Conservation (phyloP, 2,329 filamentous ascomycete species). For the Drechslerella stenobrocha region DNA sequence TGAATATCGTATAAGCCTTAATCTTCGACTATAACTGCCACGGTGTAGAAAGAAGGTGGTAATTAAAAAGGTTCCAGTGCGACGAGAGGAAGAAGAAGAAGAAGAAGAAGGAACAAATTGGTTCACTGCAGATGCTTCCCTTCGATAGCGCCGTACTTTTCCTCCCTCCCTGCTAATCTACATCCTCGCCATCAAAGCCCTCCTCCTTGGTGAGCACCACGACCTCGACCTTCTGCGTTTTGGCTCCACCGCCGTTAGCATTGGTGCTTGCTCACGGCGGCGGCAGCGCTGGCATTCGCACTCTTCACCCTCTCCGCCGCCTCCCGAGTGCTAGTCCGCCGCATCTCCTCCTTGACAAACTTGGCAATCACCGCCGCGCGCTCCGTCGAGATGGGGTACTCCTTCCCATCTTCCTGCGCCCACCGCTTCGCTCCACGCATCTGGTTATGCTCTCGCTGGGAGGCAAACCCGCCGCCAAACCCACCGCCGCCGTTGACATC, state of each 20-base stretch:
- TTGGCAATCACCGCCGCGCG: constrained; percentile 69
- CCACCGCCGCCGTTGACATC: constrained; percentile 35
- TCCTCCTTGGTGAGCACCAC: constrained; percentile 23
- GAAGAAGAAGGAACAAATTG: background rate
- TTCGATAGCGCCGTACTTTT: background rate
- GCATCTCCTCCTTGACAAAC: constrained; percentile 65
- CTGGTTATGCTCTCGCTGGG: constrained; percentile 50
- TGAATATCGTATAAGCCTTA: no score
- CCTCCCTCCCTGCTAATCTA: constrained; percentile 13
- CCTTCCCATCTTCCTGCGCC: constrained; percentile 68
- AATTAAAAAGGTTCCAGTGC: no score
- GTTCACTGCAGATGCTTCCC: background rate
- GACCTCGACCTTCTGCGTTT: constrained; percentile 10
- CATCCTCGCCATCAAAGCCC: constrained; percentile 37
- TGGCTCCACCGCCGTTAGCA: background rate
- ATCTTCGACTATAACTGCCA: no score
- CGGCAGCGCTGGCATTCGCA: background rate
- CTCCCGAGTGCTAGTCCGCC: constrained; percentile 32
- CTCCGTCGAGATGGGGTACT: constrained; percentile 71
- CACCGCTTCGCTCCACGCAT: constrained; percentile 61
- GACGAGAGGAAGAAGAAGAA: no score
- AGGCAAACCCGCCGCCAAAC: constrained; percentile 39
- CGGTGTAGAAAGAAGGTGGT: no score
- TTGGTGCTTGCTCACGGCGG: background rate
- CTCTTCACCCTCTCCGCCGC: constrained; percentile 9